A percentile compares a stretch with the other conserved stretches of the same genome.
Conservation (phyloP, 2,329 filamentous ascomycete species). For the Aspergillus sp. region DNA sequence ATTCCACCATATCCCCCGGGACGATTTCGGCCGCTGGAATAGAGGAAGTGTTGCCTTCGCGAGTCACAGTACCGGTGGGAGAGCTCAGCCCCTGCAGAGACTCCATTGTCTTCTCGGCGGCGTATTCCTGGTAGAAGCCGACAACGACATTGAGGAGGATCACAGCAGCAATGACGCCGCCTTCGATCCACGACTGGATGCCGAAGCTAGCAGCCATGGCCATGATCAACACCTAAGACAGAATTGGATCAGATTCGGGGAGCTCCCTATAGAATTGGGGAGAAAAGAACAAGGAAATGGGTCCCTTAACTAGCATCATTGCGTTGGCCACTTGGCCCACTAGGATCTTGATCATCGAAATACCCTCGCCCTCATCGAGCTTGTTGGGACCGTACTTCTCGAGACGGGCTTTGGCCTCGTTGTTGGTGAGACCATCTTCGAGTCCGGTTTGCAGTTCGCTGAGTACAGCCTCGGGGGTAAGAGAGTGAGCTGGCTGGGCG, state of each 20-base stretch:
- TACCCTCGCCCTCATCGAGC: constrained; percentile 56
- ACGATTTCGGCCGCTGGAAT: constrained; percentile 49
- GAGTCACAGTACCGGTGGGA: constrained; percentile 45
- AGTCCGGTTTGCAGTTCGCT: constrained; percentile 46
- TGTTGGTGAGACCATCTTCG: constrained; percentile 46
- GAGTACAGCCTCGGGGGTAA: constrained; percentile 44
- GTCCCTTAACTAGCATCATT: constrained; percentile 50
- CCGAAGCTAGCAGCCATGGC: constrained; percentile 55
- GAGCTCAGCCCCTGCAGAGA: constrained; percentile 45
- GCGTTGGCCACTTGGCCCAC: constrained; percentile 57
- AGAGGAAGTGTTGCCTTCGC: constrained; percentile 44
- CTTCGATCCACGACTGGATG: constrained; percentile 47
- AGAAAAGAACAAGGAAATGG: constrained; percentile 7
- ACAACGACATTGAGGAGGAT: constrained; percentile 49
- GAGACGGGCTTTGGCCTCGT: constrained; percentile 47
- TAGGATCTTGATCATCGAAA: constrained; percentile 61
- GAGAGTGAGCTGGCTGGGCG: constrained; percentile 51
- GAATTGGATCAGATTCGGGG: constrained; percentile 21
- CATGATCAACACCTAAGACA: constrained; percentile 58
- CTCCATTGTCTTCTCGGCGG: constrained; percentile 51
- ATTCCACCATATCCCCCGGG: constrained; percentile 45
- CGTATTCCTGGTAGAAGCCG: constrained; percentile 50
- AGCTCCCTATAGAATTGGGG: constrained; percentile 3
- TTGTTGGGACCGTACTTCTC: constrained; percentile 52
- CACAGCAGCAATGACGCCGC: constrained; percentile 48